A percentile compares a stretch with the other conserved stretches of the same genome.
These are phyloP conservation scores for Extremus antarcticus DNA, from an alignment of 495 filamentous ascomycete genomes.

Conservation along the genomic window DNA sequence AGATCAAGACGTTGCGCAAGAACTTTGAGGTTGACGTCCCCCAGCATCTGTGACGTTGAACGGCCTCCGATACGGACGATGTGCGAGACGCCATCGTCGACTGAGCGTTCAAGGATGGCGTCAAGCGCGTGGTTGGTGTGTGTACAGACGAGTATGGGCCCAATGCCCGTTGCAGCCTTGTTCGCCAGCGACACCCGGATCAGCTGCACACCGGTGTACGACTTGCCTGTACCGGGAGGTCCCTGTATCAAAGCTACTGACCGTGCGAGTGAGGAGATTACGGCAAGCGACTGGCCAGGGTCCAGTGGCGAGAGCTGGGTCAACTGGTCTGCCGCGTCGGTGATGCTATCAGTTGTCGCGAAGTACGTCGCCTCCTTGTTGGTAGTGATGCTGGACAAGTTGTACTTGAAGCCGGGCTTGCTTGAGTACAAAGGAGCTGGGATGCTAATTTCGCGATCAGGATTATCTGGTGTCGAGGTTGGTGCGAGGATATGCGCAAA, in stretches of 20 bases:
- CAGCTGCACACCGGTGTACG: slow-evolving; percentile 47
- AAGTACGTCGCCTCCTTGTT: slow-evolving; percentile 25
- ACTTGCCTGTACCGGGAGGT: slow-evolving; percentile 74
- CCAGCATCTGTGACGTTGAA: slow-evolving; percentile 49
- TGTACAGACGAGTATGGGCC: slow-evolving; percentile 54
- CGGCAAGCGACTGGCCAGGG: neutral
- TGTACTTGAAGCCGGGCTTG: slow-evolving; percentile 41
- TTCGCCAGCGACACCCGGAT: slow-evolving; percentile 55
- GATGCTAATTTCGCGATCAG: slow-evolving; percentile 20
- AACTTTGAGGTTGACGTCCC: slow-evolving; percentile 37
- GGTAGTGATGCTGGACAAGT: slow-evolving; percentile 39
- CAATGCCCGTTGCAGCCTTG: slow-evolving; percentile 37
- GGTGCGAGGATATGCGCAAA: slow-evolving; percentile 51
- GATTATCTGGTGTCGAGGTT: neutral
- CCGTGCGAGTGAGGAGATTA: slow-evolving; percentile 38
- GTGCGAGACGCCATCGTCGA: slow-evolving; percentile 43
- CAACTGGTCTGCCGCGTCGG: neutral
- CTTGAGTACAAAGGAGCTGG: slow-evolving; percentile 45
- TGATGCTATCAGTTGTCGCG: neutral
- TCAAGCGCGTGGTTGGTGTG: slow-evolving; percentile 76
- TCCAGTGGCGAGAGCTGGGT: neutral
- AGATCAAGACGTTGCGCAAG: slow-evolving; percentile 26
- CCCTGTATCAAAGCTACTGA: slow-evolving; percentile 62
- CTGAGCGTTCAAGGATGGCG: slow-evolving; percentile 56
- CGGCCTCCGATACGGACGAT: slow-evolving; percentile 60